phyloP scores from a whole-genome alignment of 176 grass and related monocot genomes.

The Musa acuminata region DNA sequence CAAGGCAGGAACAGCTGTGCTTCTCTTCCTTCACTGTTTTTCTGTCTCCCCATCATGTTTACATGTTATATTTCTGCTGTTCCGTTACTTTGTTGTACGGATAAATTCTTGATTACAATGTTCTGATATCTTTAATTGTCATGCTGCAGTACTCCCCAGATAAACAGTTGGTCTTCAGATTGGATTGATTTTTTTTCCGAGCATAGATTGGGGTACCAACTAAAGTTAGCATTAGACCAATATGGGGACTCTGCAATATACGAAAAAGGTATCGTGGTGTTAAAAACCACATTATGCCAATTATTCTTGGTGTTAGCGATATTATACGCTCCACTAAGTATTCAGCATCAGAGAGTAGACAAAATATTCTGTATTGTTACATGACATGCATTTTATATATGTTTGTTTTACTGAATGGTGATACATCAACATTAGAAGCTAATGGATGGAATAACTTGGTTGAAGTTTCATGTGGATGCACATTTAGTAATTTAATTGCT shows the following conservation, averaged over 20 bases:
- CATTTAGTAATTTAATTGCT: too few relatives aligned
- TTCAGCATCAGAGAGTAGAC: too few relatives aligned
- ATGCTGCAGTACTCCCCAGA: conserved; percentile 60
- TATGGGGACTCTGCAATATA: conserved; percentile 58
- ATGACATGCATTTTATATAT: too few relatives aligned
- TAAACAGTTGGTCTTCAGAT: conserved; percentile 67
- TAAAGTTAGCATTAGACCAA: conserved; percentile 33
- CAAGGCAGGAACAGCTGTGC: neutral
- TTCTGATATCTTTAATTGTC: neutral
- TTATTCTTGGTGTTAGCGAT: too few relatives aligned
- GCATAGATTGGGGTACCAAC: conserved; percentile 66
- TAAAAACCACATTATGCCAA: too few relatives aligned
- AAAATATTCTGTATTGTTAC: too few relatives aligned
- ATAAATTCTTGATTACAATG: neutral
- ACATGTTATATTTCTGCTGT: neutral
- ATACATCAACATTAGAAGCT: too few relatives aligned
- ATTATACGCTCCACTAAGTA: too few relatives aligned
- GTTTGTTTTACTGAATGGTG: too few relatives aligned
- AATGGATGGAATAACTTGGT: too few relatives aligned
- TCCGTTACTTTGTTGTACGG: neutral
- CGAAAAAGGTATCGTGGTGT: conserved; percentile 37
- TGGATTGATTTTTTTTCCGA: conserved; percentile 77
- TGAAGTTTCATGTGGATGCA: too few relatives aligned
- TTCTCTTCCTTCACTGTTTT: neutral
- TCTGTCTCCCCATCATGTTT: neutral